These are phyloP conservation scores for Plantago ovata DNA, from an alignment of 257 asterid genomes.

Conservation along the genomic window DNA sequence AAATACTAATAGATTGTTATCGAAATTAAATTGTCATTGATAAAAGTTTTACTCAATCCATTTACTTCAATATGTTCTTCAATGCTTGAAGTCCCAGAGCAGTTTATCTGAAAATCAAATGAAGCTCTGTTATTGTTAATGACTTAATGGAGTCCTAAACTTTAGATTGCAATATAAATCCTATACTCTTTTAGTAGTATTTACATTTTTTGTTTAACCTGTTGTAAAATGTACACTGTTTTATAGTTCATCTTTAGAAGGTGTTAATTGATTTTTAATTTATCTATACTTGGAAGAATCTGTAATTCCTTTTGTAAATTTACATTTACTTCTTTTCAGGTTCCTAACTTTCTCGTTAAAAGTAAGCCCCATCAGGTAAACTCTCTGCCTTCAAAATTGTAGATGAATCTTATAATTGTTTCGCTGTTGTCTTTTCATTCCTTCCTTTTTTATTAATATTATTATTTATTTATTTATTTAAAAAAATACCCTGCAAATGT, in stretches of 20 bases:
- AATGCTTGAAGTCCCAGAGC: too few relatives aligned
- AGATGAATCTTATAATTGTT: neutral
- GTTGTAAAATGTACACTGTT: neutral
- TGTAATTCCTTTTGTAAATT: slow-evolving; percentile 6
- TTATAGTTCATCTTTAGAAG: slow-evolving; percentile 8
- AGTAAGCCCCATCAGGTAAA: slow-evolving; percentile 89
- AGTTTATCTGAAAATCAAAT: too few relatives aligned
- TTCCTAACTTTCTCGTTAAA: slow-evolving; percentile 67
- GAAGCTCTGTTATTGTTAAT: too few relatives aligned
- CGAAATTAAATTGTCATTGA: too few relatives aligned
- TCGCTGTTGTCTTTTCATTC: neutral
- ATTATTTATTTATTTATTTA: too few relatives aligned
- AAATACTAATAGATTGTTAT: too few relatives aligned
- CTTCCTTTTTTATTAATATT: too few relatives aligned
- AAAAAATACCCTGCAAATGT: too few relatives aligned
- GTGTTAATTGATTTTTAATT: slow-evolving; percentile 5
- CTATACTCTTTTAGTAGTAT: neutral
- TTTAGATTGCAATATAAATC: slow-evolving; percentile 7
- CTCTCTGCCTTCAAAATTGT: slow-evolving; percentile 7
- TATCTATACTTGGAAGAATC: neutral
- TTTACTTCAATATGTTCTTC: too few relatives aligned
- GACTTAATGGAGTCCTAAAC: neutral
- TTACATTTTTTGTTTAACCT: neutral
- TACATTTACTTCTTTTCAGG: slow-evolving; percentile 41
- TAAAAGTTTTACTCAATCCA: too few relatives aligned